Evolutionary conservation across 352 stramenopile species (phyloP), one percentile per base, ranked within the genome.

Genomic region (Globisporangium alternatum): DNA sequence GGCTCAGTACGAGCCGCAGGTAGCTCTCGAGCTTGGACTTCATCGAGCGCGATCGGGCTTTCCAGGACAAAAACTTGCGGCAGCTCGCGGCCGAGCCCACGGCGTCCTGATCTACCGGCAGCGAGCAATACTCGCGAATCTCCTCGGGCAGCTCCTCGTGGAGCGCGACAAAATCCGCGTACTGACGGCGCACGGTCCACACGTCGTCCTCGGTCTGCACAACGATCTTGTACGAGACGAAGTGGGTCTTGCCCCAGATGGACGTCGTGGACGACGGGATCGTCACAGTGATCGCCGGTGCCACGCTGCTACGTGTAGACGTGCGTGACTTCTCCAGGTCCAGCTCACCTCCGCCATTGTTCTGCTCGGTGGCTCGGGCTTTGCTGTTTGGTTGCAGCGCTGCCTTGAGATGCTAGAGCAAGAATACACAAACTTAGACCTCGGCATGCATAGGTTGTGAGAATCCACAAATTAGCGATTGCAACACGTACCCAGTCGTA

Each of bases 211-310:
- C 81, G 0, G 83, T 89, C 55, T 82, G 70, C 2, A 92, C 75
- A 30, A 89, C 74, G 60, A 92, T 78, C 67, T 92, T 90, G 70
- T 85, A 92, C 19, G 81, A 88, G 13, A 90, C 72, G 47, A 90
- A 92, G 7, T 79, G 69, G 43, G 81, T 82, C 61, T 90, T 86
- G 43, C 79, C 79, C 83, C 83, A 92, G n/a, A 80, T 77, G 1
- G 81, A 88, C 31, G 77, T 81, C 5, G 80, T 89, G 8, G 78
- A 77, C n/a, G 78, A 74, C 28, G 83, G 83, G 37, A 92, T 92
- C n/a, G 76, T 78, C 49, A 86, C 72, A 1, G 74, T 64, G 68
- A 91, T 83, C 33, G 66, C 60, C 7, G 53, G 35, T 19, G 35
- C 70, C 13, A 64, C 69, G 44, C 35, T 69, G 31, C 62, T 75